These are phyloP conservation scores for Fusarium penzigii DNA, from an alignment of 2,329 filamentous ascomycete species.

Conservation along the genomic window DNA sequence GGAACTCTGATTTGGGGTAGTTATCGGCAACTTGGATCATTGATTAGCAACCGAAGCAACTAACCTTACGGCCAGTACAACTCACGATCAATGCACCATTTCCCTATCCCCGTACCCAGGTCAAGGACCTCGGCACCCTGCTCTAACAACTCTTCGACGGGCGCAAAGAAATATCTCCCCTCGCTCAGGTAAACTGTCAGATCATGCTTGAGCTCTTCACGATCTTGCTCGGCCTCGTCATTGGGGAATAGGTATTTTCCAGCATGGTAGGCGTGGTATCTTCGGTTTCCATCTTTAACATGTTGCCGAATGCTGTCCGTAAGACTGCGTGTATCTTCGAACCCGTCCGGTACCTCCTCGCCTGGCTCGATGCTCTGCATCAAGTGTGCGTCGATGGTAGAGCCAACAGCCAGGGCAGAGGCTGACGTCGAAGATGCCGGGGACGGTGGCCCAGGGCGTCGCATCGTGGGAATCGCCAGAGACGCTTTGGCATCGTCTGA, in stretches of 20 bases:
- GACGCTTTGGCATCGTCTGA: background rate
- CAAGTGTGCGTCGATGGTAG: slow-evolving; percentile 29
- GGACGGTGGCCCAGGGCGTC: slow-evolving; percentile 26
- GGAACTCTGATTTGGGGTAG: slow-evolving; percentile 45
- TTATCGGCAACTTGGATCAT: slow-evolving; percentile 45
- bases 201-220: slow-evolving; percentile 44
- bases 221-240: slow-evolving; percentile 44
- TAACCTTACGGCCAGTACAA: slow-evolving; percentile 5
- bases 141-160: slow-evolving; percentile 40
- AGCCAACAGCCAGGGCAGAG: slow-evolving; percentile 35
- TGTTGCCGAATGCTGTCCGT: slow-evolving; percentile 46
- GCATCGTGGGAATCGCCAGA: background rate
- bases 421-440: slow-evolving; percentile 24
- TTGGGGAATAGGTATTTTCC: slow-evolving; percentile 47
- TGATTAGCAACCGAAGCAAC: slow-evolving; percentile 11
- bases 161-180: slow-evolving; percentile 45
- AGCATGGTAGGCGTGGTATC: slow-evolving; percentile 44
- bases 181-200: slow-evolving; percentile 42
- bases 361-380: slow-evolving; percentile 38
- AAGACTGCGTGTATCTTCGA: slow-evolving; percentile 41
- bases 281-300: slow-evolving; percentile 42
- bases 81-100: slow-evolving; percentile 53
- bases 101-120: slow-evolving; percentile 53
- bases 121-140: slow-evolving; percentile 47
- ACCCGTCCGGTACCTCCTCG: slow-evolving; percentile 27